Conservation (phyloP, 2,329 filamentous ascomycete species). For the Aspergillus candidus region DNA sequence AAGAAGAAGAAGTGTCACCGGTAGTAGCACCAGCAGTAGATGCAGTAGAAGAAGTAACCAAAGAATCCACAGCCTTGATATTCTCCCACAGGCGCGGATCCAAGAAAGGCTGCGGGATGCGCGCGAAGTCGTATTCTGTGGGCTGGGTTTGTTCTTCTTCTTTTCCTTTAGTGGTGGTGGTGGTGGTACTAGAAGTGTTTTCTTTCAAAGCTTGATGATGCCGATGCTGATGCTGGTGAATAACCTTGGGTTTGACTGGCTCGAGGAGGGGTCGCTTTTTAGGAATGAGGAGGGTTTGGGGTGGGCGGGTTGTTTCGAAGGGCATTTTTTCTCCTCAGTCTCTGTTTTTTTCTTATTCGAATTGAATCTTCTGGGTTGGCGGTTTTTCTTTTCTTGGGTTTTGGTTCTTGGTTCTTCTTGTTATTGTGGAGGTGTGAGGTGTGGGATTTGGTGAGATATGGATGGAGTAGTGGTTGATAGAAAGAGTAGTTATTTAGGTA, state of each 20-base stretch:
- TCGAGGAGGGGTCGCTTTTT: constrained; percentile 20
- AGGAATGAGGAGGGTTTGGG: constrained; percentile 19
- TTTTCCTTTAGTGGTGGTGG: not conserved
- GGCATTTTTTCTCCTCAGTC: constrained; percentile 1
- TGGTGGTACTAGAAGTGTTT: too few relatives aligned
- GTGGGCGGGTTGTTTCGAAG: constrained; percentile 5
- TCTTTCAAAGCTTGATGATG: too few relatives aligned
- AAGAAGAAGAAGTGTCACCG: too few relatives aligned
- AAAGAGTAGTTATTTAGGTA: too few relatives aligned
- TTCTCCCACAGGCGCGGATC: constrained; percentile 30
- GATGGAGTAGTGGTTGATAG: too few relatives aligned
- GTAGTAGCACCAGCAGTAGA: too few relatives aligned
- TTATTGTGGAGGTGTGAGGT: not conserved
- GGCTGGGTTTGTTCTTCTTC: not conserved
- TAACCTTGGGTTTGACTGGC: constrained; percentile 15
- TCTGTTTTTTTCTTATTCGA: not conserved
- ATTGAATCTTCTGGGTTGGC: too few relatives aligned
- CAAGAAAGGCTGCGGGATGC: constrained; percentile 34
- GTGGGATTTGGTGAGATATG: too few relatives aligned
- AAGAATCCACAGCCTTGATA: constrained; percentile 12
- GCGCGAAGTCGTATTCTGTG: constrained; percentile 30
- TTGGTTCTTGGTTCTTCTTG: too few relatives aligned
- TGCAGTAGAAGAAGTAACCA: too few relatives aligned
- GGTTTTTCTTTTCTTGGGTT: too few relatives aligned
- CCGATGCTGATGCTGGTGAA: constrained; percentile 6